Percentiles rank a stretch among this genome's conserved stretches.
Conservation (phyloP, 495 filamentous ascomycete genomes). For the Thermochaetoides thermophila region DNA sequence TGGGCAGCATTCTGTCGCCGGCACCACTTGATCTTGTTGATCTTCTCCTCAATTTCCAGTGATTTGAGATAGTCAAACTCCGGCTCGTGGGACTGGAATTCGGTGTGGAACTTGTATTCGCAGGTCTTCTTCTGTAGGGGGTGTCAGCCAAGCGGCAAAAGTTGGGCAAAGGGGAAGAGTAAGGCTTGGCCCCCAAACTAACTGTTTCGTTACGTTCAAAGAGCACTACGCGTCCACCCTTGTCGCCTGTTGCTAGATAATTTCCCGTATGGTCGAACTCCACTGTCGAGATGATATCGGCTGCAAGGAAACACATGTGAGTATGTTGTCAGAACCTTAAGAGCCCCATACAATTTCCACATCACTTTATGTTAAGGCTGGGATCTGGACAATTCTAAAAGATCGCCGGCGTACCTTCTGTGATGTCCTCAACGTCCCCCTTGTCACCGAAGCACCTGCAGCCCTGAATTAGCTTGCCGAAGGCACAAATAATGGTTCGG, state of each 20-base stretch:
- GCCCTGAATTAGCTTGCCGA: constrained; percentile 6
- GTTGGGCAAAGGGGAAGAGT: background rate
- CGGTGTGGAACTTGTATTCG: constrained; percentile 99
- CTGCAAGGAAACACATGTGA: too few relatives aligned
- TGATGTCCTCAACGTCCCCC: constrained; percentile 98
- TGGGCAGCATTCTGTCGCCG: constrained; percentile 94
- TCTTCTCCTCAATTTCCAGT: constrained; percentile 98
- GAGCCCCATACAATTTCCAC: too few relatives aligned
- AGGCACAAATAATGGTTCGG: constrained; percentile 1
- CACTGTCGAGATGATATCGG: constrained; percentile 98
- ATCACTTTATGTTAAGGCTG: too few relatives aligned
- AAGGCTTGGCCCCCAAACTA: constrained; percentile 27
- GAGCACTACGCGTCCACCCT: constrained; percentile 88
- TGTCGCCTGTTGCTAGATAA: constrained; percentile 94
- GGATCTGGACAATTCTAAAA: too few relatives aligned
- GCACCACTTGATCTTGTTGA: constrained; percentile 99
- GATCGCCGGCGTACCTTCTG: constrained; percentile 74
- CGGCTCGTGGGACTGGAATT: constrained; percentile 98
- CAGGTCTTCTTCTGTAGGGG: constrained; percentile 88
- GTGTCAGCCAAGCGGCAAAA: constrained; percentile 1
- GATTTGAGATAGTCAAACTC: constrained; percentile 99
- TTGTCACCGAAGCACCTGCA: constrained; percentile 97
- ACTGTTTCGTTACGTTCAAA: constrained; percentile 98
- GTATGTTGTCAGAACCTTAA: too few relatives aligned
- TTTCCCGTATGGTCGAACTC: constrained; percentile 99